Evolutionary conservation across 2,329 filamentous ascomycete species (phyloP).

Genomic region (Hirsutella thompsonii): DNA sequence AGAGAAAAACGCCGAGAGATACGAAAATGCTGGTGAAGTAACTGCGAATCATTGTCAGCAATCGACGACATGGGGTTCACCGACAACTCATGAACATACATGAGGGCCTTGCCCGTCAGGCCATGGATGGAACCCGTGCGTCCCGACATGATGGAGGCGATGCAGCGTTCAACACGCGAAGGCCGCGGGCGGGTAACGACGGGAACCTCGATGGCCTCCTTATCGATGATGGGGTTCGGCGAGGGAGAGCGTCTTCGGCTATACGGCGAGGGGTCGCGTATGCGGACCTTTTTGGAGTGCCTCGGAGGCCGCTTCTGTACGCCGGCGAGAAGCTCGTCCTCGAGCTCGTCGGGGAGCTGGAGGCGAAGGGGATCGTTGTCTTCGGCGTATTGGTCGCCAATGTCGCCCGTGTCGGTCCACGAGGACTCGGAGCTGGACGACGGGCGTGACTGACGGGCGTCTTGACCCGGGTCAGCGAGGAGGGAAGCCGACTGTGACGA

Average conservation of each 20-base stretch:
- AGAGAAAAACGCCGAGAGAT: conserved; percentile 75
- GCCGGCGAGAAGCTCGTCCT: conserved; percentile 45
- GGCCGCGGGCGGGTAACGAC: conserved; percentile 50
- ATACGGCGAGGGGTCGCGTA: conserved; percentile 36
- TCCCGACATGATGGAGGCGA: conserved; percentile 79
- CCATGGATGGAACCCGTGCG: conserved; percentile 69
- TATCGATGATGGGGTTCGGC: conserved; percentile 35
- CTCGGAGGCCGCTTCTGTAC: conserved; percentile 31
- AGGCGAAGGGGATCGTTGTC: conserved; percentile 69
- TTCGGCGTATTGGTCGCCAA: conserved; percentile 80
- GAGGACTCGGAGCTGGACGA: conserved; percentile 53
- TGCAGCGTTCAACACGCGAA: conserved; percentile 51
- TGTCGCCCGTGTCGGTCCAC: conserved; percentile 91
- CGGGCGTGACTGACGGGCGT: conserved; percentile 31
- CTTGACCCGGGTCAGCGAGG: conserved; percentile 16
- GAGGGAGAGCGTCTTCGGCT: conserved; percentile 22
- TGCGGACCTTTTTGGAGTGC: conserved; percentile 53
- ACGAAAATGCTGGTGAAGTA: conserved; percentile 93
- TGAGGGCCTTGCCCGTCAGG: conserved; percentile 86
- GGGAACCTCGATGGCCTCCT: conserved; percentile 76
- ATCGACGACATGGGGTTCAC: not conserved
- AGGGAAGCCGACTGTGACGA: conserved; percentile 19
- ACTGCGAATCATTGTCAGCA: conserved; percentile 29
- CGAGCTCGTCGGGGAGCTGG: conserved; percentile 52
- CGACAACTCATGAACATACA: conserved; percentile 43